Evolutionary conservation across 1,284 basidiomycete genomes (phyloP).

Genomic region (Phenoliferia sp.): DNA sequence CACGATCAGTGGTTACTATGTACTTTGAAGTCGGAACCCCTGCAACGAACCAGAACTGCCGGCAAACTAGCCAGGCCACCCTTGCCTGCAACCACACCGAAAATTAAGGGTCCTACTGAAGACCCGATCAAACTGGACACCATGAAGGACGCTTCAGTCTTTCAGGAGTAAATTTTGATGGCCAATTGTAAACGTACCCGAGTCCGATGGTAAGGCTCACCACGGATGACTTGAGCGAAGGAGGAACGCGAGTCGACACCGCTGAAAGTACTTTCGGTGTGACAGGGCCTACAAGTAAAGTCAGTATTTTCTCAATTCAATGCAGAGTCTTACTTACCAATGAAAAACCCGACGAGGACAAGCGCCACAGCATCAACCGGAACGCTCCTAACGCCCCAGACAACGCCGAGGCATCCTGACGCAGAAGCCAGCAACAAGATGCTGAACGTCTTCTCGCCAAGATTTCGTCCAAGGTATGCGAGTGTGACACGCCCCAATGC

Average conservation of each 20-base stretch:
- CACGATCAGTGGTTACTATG: background rate
- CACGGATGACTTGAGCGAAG: conserved; percentile 21
- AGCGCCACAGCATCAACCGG: conserved; percentile 22
- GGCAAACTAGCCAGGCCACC: conserved; percentile 14
- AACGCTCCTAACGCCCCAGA: conserved; percentile 19
- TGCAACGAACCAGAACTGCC: conserved; percentile 9
- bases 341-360: conserved; percentile 22
- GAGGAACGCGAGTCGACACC: conserved; percentile 19
- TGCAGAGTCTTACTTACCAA: conserved; percentile 16
- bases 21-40: background rate
- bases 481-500: conserved; percentile 22
- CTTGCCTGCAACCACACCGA: conserved; percentile 18
- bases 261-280: conserved; percentile 11
- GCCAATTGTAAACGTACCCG: background rate
- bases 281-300: background rate
- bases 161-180: background rate
- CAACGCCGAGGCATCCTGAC: conserved; percentile 8
- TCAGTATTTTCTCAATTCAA: background rate
- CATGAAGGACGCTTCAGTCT: background rate
- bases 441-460: conserved; percentile 24
- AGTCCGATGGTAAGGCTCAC: conserved; percentile 23
- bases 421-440: conserved; percentile 15
- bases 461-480: conserved; percentile 2
- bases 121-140: conserved; percentile 18
- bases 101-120: conserved; percentile 15